Evolutionary conservation across 2,329 filamentous ascomycete genomes (phyloP).

Genomic region (Colletotrichum sp.): DNA sequence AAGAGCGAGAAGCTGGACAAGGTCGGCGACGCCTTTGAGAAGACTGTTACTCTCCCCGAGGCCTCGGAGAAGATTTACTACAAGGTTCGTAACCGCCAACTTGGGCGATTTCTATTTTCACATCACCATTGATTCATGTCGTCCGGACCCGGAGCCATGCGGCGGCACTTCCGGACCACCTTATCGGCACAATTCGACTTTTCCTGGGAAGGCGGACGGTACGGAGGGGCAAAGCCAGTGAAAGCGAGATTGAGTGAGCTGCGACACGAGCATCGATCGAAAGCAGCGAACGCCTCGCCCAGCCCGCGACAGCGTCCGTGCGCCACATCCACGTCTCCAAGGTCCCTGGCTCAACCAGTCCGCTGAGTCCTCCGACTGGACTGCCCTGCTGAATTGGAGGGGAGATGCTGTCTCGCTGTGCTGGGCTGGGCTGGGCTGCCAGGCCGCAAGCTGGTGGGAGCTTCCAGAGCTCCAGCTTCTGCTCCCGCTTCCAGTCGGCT

Average conservation of each 20-base stretch:
- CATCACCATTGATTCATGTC: not conserved
- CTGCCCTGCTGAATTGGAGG: not conserved
- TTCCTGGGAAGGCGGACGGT: not conserved
- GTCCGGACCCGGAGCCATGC: not conserved
- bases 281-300: constrained; percentile 15
- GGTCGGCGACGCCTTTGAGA: constrained; percentile 75
- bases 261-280: constrained; percentile 2
- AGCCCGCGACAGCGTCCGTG: constrained; percentile 19
- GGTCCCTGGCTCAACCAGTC: not conserved
- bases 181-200: not conserved
- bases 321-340: not conserved
- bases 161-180: constrained; percentile 3
- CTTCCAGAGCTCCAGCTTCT: constrained; percentile 1
- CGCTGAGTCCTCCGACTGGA: not conserved
- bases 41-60: constrained; percentile 76
- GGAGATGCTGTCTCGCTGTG: not conserved
- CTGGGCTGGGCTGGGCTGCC: not conserved
- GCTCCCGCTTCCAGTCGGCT: not conserved
- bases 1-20: constrained; percentile 86
- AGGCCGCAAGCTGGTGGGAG: constrained; percentile 9
- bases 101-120: constrained; percentile 12
- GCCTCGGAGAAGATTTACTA: constrained; percentile 80
- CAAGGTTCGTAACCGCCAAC: constrained; percentile 71
- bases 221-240: not conserved
- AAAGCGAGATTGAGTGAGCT: not conserved